These are phyloP conservation scores for Cryphonectria naterciae DNA, from an alignment of 2,329 filamentous ascomycete species.

Conservation along the genomic window DNA sequence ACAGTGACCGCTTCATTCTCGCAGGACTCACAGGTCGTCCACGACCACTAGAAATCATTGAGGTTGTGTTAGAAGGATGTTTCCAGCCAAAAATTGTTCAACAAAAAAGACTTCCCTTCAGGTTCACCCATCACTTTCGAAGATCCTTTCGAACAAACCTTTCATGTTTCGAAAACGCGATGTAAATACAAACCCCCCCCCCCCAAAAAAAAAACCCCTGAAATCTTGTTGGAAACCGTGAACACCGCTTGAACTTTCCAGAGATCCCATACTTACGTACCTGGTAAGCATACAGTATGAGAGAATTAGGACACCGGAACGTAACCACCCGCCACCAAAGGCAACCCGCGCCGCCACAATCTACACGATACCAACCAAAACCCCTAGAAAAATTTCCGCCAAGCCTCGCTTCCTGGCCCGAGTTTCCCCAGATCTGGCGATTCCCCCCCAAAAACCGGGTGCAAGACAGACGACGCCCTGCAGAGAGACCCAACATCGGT, in stretches of 20 bases:
- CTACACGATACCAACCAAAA: slow-evolving; percentile 3
- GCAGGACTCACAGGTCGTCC: not conserved
- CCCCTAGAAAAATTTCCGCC: not conserved
- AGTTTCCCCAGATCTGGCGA: not conserved
- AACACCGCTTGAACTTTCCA: too few species aligned
- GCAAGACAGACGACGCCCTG: not conserved
- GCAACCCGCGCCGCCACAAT: not conserved
- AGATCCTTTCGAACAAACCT: not conserved
- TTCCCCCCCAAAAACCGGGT: not conserved
- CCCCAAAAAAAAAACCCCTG: too few species aligned
- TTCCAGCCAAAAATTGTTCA: not conserved
- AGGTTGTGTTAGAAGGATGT: not conserved
- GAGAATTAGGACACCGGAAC: slow-evolving; percentile 15
- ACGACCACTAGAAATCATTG: not conserved
- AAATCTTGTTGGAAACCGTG: too few species aligned
- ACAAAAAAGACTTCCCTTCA: not conserved
- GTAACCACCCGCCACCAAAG: slow-evolving; percentile 9
- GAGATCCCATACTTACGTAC: not conserved
- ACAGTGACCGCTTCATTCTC: not conserved
- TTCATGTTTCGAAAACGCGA: too few species aligned
- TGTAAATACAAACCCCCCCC: too few species aligned
- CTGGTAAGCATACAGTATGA: not conserved
- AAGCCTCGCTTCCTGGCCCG: not conserved
- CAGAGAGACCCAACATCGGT: not conserved
- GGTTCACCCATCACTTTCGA: not conserved